Evolutionary conservation across 1,139 yeast species (phyloP).

Genomic region (Kodamaea fungicola): DNA sequence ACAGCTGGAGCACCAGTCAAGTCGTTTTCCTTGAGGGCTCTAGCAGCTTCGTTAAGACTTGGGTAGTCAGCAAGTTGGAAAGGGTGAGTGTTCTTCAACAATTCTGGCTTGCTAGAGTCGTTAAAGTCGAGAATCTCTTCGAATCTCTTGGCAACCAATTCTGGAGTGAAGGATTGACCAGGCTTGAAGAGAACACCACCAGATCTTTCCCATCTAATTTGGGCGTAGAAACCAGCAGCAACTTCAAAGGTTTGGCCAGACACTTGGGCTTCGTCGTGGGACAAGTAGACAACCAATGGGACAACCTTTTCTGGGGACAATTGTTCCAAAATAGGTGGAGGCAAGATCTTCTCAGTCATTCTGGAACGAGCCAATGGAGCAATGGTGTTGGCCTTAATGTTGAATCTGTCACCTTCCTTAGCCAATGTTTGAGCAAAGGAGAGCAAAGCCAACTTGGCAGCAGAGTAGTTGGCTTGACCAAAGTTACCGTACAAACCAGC

Average conservation of each 20-base stretch:
- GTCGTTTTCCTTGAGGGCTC: slow-evolving; percentile 54
- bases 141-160: slow-evolving; percentile 72
- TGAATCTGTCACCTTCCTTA: slow-evolving; percentile 85
- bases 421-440: slow-evolving; percentile 94
- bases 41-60: slow-evolving; percentile 51
- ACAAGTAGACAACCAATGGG: slow-evolving; percentile 79
- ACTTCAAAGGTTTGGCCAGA: slow-evolving; percentile 83
- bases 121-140: slow-evolving; percentile 61
- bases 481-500: slow-evolving; percentile 96
- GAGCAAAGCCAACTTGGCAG: slow-evolving; percentile 86
- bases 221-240: slow-evolving; percentile 92
- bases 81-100: slow-evolving; percentile 64
- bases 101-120: slow-evolving; percentile 49
- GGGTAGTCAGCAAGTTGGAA: slow-evolving; percentile 56
- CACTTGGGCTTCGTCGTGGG: slow-evolving; percentile 59
- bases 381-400: slow-evolving; percentile 80
- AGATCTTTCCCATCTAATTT: slow-evolving; percentile 93
- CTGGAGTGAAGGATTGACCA: slow-evolving; percentile 75
- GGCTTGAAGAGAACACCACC: slow-evolving; percentile 84
- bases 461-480: slow-evolving; percentile 95
- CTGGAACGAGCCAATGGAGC: slow-evolving; percentile 95
- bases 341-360: slow-evolving; percentile 90
- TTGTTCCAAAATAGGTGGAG: slow-evolving; percentile 77
- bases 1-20: slow-evolving; percentile 46
- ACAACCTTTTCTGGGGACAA: slow-evolving; percentile 87